Conservation (phyloP, 2,329 filamentous ascomycete genomes). For the Rhynchosporium agropyri region DNA sequence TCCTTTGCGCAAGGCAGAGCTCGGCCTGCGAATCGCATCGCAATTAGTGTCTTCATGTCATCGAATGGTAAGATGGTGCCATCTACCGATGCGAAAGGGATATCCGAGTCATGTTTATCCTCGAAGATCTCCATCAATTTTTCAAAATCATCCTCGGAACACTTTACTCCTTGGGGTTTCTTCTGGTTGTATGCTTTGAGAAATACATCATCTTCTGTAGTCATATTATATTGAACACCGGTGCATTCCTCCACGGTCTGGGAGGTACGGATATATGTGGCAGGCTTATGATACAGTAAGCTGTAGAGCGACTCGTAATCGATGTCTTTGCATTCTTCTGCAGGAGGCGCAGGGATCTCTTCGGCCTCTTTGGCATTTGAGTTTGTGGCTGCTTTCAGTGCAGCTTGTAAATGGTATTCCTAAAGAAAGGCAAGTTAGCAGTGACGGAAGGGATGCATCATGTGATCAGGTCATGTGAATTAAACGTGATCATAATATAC, state of each 20-base stretch:
- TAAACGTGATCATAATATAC: constrained; percentile 45
- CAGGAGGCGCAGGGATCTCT: constrained; percentile 64
- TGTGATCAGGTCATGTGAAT: constrained; percentile 26
- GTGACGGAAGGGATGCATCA: constrained; percentile 23
- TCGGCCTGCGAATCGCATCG: constrained; percentile 52
- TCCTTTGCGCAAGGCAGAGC: constrained; percentile 65
- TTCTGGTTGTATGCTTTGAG: constrained; percentile 83
- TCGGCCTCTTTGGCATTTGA: constrained; percentile 38
- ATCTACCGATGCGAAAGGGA: constrained; percentile 88
- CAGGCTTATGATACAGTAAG: constrained; percentile 76
- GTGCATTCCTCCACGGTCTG: constrained; percentile 97
- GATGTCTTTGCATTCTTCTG: constrained; percentile 62
- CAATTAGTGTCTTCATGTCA: constrained; percentile 71
- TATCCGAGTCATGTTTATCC: constrained; percentile 77
- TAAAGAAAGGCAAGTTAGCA: constrained; percentile 29
- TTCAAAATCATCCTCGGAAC: constrained; percentile 91
- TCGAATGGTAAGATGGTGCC: constrained; percentile 80
- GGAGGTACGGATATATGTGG: constrained; percentile 95
- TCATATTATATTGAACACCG: constrained; percentile 92
- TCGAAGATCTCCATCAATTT: constrained; percentile 95
- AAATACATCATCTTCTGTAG: constrained; percentile 83
- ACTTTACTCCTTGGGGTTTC: constrained; percentile 62
- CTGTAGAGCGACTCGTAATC: constrained; percentile 91
- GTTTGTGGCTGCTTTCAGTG: constrained; percentile 34
- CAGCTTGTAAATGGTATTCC: constrained; percentile 45